These are phyloP conservation scores for Coemansia sp. DNA, from an alignment of 192 early-diverging fungal species.

Conservation along the genomic window DNA sequence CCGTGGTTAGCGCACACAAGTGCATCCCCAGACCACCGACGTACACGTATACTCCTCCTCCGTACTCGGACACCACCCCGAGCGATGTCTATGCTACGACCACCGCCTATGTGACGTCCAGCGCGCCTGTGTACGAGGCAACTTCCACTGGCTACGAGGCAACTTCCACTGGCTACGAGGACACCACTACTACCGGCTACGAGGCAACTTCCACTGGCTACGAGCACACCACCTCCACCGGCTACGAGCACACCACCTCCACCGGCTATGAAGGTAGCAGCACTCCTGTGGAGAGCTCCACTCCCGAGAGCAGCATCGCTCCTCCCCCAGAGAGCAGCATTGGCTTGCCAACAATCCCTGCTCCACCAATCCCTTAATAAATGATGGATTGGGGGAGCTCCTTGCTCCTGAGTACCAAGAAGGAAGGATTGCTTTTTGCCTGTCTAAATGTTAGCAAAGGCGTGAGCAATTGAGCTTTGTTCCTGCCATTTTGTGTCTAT, in stretches of 20 bases:
- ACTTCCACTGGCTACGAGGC: slow-evolving; percentile 7
- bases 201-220: slow-evolving; percentile 7
- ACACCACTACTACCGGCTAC: slow-evolving; percentile 2
- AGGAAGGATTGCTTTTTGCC: neutral
- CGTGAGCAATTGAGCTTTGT: neutral
- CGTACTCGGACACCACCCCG: slow-evolving; percentile 8
- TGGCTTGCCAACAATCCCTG: slow-evolving; percentile 11
- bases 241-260: neutral
- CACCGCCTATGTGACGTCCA: slow-evolving; percentile 4
- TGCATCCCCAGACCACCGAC: slow-evolving; percentile 40
- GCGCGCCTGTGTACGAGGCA: slow-evolving; percentile 1
- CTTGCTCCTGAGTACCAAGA: neutral
- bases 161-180: slow-evolving; percentile 6
- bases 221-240: neutral
- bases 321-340: too few species aligned
- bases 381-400: neutral
- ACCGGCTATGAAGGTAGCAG: slow-evolving; percentile 2
- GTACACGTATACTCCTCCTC: slow-evolving; percentile 7
- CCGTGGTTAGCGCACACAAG: slow-evolving; percentile 32
- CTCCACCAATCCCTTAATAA: neutral
- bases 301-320: too few species aligned
- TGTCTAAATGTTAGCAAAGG: slow-evolving; percentile 1
- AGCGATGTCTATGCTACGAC: slow-evolving; percentile 4
- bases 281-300: too few species aligned
- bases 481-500: neutral